These are phyloP conservation scores for Meredithiella fracta DNA, from an alignment of 2,329 filamentous ascomycete species.

Conservation along the genomic window DNA sequence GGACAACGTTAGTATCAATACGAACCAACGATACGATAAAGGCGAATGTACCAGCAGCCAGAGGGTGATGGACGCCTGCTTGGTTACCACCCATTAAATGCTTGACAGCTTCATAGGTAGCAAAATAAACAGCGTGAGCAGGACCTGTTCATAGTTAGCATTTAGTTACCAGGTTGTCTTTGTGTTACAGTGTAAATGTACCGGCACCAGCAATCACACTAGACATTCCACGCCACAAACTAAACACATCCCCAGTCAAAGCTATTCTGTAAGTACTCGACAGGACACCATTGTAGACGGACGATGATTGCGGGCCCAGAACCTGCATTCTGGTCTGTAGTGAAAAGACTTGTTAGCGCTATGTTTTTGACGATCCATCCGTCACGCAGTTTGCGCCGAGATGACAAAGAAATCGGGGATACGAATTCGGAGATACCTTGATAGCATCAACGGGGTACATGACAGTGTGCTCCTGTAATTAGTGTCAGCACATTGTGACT, in stretches of 20 bases:
- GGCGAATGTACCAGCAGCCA: slow-evolving; percentile 58
- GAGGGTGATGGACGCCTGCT: slow-evolving; percentile 71
- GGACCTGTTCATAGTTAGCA: slow-evolving; percentile 43
- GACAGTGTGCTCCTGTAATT: slow-evolving; percentile 73
- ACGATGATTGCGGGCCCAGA: slow-evolving; percentile 63
- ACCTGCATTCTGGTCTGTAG: slow-evolving; percentile 92
- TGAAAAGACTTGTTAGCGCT: background rate
- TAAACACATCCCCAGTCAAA: slow-evolving; percentile 71
- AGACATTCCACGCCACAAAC: slow-evolving; percentile 89
- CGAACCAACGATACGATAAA: background rate
- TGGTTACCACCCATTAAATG: slow-evolving; percentile 88
- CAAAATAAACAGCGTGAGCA: slow-evolving; percentile 95
- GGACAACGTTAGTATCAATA: background rate
- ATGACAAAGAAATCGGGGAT: background rate
- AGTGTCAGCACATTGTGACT: background rate
- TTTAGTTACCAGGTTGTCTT: too few species aligned
- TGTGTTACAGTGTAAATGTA: slow-evolving; percentile 27
- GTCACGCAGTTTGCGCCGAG: background rate
- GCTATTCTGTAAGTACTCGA: slow-evolving; percentile 90
- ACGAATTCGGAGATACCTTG: slow-evolving; percentile 46
- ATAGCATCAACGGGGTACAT: slow-evolving; percentile 98
- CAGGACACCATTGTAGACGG: slow-evolving; percentile 76
- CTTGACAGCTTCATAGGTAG: slow-evolving; percentile 94
- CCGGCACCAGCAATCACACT: slow-evolving; percentile 92
- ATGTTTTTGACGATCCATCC: background rate